These are phyloP conservation scores for Exophiala xenobiotica DNA, from an alignment of 2,329 filamentous ascomycete species.

Conservation along the genomic window DNA sequence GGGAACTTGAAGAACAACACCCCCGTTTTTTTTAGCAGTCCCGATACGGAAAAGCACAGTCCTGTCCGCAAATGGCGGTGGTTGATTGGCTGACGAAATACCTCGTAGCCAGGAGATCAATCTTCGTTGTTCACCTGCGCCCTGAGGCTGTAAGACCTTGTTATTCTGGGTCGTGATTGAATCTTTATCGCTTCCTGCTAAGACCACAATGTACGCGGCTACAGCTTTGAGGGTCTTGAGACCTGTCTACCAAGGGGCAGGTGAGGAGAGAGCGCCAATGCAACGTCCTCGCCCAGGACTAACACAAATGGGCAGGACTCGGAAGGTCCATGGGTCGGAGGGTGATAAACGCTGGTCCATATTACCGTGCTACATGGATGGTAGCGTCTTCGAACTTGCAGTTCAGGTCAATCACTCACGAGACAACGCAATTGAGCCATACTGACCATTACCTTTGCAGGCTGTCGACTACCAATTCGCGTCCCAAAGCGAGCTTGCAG, in stretches of 20 bases:
- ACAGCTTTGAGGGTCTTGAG: neutral
- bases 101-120: neutral
- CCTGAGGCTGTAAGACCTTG: too few relatives aligned
- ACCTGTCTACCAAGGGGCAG: neutral
- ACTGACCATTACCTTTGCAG: neutral
- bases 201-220: neutral
- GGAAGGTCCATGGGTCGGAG: too few relatives aligned
- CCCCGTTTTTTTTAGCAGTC: neutral
- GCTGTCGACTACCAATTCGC: slow-evolving; percentile 3
- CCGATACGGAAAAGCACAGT: neutral
- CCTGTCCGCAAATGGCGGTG: neutral
- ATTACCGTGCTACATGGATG: too few relatives aligned
- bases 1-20: neutral
- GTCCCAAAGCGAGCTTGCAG: slow-evolving; percentile 1
- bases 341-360: too few relatives aligned
- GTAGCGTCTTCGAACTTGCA: too few relatives aligned
- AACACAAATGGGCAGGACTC: too few relatives aligned
- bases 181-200: too few relatives aligned
- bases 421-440: neutral
- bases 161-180: too few relatives aligned
- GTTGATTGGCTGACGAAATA: slow-evolving; percentile 7
- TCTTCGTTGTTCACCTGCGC: neutral
- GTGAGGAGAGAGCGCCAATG: neutral
- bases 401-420: too few relatives aligned
- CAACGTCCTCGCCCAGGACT: neutral